Conservation (phyloP, 2,329 filamentous ascomycete species). For the Ascochyta pisi region DNA sequence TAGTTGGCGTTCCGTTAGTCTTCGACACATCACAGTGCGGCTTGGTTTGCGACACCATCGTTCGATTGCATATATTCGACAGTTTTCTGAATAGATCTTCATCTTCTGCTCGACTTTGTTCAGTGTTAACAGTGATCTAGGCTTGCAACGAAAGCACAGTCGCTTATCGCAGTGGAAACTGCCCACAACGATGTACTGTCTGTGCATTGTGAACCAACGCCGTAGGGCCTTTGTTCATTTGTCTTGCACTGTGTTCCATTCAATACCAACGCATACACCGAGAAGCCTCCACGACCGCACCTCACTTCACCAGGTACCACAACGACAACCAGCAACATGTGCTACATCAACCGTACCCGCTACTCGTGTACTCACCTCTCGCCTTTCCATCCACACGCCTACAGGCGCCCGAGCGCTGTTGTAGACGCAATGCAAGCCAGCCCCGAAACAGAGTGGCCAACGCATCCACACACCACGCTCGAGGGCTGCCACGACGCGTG, state of each 20-base stretch:
- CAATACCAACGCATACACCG: background rate
- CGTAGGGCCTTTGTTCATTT: too few relatives aligned
- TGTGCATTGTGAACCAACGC: too few relatives aligned
- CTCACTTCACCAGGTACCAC: background rate
- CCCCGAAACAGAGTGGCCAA: slow-evolving; percentile 15
- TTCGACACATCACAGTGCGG: slow-evolving; percentile 9
- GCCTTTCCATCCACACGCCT: slow-evolving; percentile 8
- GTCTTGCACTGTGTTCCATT: background rate
- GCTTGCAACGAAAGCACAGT: too few relatives aligned
- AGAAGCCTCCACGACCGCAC: background rate
- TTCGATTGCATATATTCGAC: slow-evolving; percentile 18
- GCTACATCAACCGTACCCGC: slow-evolving; percentile 10
- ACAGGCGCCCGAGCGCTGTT: background rate
- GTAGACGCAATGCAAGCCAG: slow-evolving; percentile 1
- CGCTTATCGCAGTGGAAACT: too few relatives aligned
- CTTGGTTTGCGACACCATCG: slow-evolving; percentile 4
- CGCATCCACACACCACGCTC: slow-evolving; percentile 7
- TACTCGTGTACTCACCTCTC: slow-evolving; percentile 17
- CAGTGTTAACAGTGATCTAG: background rate
- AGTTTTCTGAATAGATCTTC: slow-evolving; percentile 13
- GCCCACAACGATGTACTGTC: too few relatives aligned
- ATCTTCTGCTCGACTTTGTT: background rate
- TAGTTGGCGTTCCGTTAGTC: slow-evolving; percentile 18
- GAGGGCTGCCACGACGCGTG: slow-evolving; percentile 11
- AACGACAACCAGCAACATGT: slow-evolving; percentile 3